Conservation (phyloP, 192 early-diverging fungal species). For the Gaertneriomyces sp. region DNA sequence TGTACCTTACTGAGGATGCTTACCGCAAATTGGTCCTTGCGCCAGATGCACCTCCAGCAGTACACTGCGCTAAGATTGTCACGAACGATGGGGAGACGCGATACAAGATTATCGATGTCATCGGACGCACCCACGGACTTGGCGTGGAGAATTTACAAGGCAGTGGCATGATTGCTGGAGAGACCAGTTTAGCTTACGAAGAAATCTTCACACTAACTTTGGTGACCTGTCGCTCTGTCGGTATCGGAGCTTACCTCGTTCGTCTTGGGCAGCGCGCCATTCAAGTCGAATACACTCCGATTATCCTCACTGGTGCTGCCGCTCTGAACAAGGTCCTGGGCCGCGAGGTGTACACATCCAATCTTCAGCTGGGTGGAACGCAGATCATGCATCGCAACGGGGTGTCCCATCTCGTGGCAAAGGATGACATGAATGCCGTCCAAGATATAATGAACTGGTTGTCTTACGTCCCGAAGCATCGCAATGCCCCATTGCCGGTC, state of each 20-base stretch:
- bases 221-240: conserved; percentile 96
- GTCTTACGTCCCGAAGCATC: conserved; percentile 76
- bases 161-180: conserved; percentile 96
- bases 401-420: conserved; percentile 92
- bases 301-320: conserved; percentile 94
- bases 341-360: conserved; percentile 96
- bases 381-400: conserved; percentile 99
- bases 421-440: conserved; percentile 93
- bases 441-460: conserved; percentile 92
- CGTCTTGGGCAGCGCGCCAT: conserved; percentile 95
- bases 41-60: conserved; percentile 54
- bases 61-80: conserved; percentile 67
- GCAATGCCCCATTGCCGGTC: conserved; percentile 62
- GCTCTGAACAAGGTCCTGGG: conserved; percentile 98
- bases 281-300: conserved; percentile 97
- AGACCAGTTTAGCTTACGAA: conserved; percentile 90
- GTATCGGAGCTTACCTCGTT: conserved; percentile 98
- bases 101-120: conserved; percentile 80
- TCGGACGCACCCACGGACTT: conserved; percentile 82
- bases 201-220: conserved; percentile 97
- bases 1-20: conserved; percentile 79
- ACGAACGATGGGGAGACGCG: conserved; percentile 63
- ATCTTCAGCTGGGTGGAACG: conserved; percentile 96
- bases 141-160: conserved; percentile 97
- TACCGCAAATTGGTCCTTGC: conserved; percentile 57